Evolutionary conservation across 2,329 filamentous ascomycete genomes (phyloP).

Genomic region (Geoglossum cookeanum): DNA sequence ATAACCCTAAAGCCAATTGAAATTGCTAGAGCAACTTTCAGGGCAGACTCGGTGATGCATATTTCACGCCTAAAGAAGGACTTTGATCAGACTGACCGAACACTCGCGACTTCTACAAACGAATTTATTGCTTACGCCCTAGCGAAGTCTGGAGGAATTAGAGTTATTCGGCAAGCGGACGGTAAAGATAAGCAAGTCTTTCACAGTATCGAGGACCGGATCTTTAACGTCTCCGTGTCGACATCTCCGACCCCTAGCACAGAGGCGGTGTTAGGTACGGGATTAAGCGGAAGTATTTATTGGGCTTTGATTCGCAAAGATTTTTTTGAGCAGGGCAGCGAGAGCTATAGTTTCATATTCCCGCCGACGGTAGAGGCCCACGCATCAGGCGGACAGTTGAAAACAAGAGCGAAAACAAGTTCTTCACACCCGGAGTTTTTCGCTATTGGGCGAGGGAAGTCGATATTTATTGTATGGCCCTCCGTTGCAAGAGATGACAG

Average conservation of each 20-base stretch:
- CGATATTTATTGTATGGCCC: conserved; percentile 70
- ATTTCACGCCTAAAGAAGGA: conserved; percentile 93
- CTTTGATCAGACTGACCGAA: conserved; percentile 92
- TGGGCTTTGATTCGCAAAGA: conserved; percentile 76
- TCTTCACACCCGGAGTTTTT: conserved; percentile 84
- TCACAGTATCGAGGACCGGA: conserved; percentile 74
- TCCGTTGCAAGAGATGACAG: conserved; percentile 30
- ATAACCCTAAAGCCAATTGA: conserved; percentile 48
- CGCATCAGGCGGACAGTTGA: conserved; percentile 75
- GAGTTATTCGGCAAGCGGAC: conserved; percentile 86
- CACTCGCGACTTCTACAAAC: conserved; percentile 72
- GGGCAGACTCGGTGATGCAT: conserved; percentile 68
- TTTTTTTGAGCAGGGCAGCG: conserved; percentile 59
- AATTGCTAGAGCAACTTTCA: conserved; percentile 43
- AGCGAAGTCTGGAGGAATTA: conserved; percentile 78
- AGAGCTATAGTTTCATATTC: conserved; percentile 73
- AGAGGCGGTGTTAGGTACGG: conserved; percentile 79
- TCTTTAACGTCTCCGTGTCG: conserved; percentile 84
- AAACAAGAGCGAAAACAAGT: conserved; percentile 84
- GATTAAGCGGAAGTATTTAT: conserved; percentile 90
- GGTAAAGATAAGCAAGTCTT: conserved; percentile 85
- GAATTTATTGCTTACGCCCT: conserved; percentile 90
- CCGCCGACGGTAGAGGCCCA: conserved; percentile 83
- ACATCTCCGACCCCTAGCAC: conserved; percentile 39
- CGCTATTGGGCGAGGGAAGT: conserved; percentile 86